Base-by-base conservation (phyloP, 83 land plant genomes). In the Diphasiastrum complanatum region DNA sequence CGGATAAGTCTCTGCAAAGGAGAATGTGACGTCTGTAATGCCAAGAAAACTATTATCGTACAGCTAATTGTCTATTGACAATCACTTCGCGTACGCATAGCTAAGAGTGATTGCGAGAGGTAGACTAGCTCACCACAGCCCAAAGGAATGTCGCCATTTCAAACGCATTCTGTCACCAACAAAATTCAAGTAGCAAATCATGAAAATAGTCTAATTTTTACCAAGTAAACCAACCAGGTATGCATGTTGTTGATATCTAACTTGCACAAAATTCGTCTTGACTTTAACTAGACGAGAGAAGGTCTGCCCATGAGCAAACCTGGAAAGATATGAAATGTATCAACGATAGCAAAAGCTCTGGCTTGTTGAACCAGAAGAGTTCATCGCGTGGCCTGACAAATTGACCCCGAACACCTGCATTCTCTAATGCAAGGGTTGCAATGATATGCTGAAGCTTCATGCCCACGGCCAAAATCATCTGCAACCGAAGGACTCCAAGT, bases 391-490 rank as follows among this genome's bases (percentile, higher is more conserved):
- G 59, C 59, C 35, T 27, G n/a, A 30, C 35, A 30, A 11, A 12
- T 20, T 27, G 59, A 32, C 59, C 59, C 11, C 59, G 59, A 1
- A 55, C 31, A 27, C 59, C 59, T 20, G 59, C 59, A 30, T 55
- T 55, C 31, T 55, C 59, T 30, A 55, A 30, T 11, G 59, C 59
- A 27, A 55, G 34, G 11, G 59, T 55, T 27, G 59, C 59, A 26
- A 55, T 55, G 35, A 55, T 19, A 27, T 55, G 59, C 34, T 55
- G 59, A 14, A 55, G 59, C 35, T 55, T 55, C 16, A 35, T 35
- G 26, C 59, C 59, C 14, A 55, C 59, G 31, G 31, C 35, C n/a
- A 55, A 27, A 16, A 55, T 35, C 19, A 55, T 31, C 59, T 55
- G 59, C 59, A 55, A 55, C n/a, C 0, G 12, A 0, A 1, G 18